Evolutionary conservation across 208 protist genomes (phyloP).

Genomic region (Strigomonas oncopelti): DNA sequence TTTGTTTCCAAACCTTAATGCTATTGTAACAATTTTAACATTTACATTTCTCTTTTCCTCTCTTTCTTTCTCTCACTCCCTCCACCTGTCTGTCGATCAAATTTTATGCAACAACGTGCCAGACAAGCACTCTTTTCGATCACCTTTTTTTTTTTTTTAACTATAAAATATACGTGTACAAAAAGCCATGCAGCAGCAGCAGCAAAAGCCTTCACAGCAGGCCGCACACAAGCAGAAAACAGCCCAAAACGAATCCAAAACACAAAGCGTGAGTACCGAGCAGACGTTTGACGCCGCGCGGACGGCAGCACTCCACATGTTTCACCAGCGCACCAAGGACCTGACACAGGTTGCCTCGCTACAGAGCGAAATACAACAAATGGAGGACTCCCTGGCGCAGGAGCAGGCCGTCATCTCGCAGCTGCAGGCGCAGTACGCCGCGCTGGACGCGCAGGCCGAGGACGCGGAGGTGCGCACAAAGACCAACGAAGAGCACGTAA

Average conservation of each 20-base stretch:
- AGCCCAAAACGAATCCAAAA: background rate
- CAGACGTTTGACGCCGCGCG: conserved; percentile 70
- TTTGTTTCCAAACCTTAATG: background rate
- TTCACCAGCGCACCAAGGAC: conserved; percentile 81
- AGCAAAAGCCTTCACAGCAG: conserved; percentile 16
- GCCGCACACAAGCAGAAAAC: background rate
- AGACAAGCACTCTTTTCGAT: background rate
- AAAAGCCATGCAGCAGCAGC: conserved; percentile 14
- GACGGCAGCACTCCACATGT: conserved; percentile 62
- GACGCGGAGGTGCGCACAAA: conserved; percentile 46
- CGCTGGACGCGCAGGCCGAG: conserved; percentile 52
- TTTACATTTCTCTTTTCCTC: conserved; percentile 13
- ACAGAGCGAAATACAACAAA: conserved; percentile 20
- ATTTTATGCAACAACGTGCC: no score
- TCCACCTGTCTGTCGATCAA: background rate
- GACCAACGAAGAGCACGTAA: conserved; percentile 43
- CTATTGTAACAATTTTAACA: background rate
- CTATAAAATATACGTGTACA: background rate
- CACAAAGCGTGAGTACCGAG: conserved; percentile 6
- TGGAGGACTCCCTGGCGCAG: conserved; percentile 22
- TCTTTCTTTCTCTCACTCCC: conserved; percentile 1
- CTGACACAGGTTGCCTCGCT: conserved; percentile 60
- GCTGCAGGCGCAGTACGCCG: conserved; percentile 43
- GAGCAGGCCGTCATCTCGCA: conserved; percentile 29
- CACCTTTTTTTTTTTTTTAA: background rate